Percentiles rank a stretch among this genome's conserved stretches.
Evolutionary conservation across 345 rosid genomes (phyloP).

Genomic region (Murraya paniculata): DNA sequence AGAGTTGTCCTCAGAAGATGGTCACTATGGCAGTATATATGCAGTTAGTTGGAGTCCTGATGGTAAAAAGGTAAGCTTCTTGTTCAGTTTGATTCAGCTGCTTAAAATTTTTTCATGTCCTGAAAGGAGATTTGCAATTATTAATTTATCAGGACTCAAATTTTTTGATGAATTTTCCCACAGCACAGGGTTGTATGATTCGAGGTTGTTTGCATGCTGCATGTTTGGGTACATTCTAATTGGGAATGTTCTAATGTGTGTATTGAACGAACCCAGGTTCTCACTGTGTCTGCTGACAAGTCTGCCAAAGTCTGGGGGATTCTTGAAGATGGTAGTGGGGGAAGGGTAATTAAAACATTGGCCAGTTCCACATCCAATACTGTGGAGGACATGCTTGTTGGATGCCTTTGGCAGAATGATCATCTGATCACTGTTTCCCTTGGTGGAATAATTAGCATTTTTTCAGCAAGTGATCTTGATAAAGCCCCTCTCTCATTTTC

Average conservation of each 20-base stretch:
- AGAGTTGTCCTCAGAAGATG: constrained; percentile 68
- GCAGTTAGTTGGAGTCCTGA: constrained; percentile 95
- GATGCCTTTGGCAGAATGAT: constrained; percentile 80
- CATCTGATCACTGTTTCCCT: constrained; percentile 64
- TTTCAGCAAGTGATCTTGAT: constrained; percentile 59
- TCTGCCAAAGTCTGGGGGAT: constrained; percentile 78
- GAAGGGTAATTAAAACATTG: constrained; percentile 48
- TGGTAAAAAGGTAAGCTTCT: constrained; percentile 66
- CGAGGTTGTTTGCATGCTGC: not conserved
- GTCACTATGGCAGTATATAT: constrained; percentile 85
- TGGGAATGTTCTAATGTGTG: no score
- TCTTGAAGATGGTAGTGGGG: constrained; percentile 56
- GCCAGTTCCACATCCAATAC: constrained; percentile 48
- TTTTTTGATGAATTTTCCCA: no score
- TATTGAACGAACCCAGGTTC: constrained; percentile 32
- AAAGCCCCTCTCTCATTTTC: constrained; percentile 50
- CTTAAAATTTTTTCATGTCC: not conserved
- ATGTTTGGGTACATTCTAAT: not conserved
- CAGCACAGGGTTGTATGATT: not conserved
- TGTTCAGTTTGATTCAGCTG: not conserved
- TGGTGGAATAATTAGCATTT: constrained; percentile 57
- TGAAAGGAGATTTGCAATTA: not conserved
- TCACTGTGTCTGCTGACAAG: constrained; percentile 82
- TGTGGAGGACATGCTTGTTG: constrained; percentile 74
- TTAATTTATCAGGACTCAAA: no score